Percentiles rank a stretch among this genome's conserved stretches.
Evolutionary conservation across 805 yeast species (phyloP).

Genomic region (Monosporozyma solicola): DNA sequence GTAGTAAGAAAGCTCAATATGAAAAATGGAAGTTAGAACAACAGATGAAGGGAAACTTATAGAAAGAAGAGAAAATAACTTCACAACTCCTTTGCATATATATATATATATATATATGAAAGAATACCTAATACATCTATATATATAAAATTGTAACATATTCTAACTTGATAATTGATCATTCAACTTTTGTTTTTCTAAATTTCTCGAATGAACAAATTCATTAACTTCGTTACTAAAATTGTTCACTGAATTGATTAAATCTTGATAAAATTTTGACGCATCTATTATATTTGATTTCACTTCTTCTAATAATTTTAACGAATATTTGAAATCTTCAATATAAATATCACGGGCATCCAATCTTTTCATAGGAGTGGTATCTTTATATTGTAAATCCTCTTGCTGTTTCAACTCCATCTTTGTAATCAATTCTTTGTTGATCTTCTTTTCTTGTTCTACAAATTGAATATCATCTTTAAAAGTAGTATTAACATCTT

Average conservation of each 20-base stretch:
- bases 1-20: slow-evolving; percentile 44
- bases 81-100: no score
- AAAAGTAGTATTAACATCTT: slow-evolving; percentile 37
- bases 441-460: slow-evolving; percentile 33
- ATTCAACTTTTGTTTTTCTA: slow-evolving; percentile 47
- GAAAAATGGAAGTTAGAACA: slow-evolving; percentile 34
- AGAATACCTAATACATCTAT: neutral
- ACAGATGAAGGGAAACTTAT: neutral
- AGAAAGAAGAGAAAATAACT: neutral
- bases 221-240: slow-evolving; percentile 42
- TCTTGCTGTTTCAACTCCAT: slow-evolving; percentile 26
- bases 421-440: slow-evolving; percentile 32
- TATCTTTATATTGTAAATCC: neutral
- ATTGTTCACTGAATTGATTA: slow-evolving; percentile 38
- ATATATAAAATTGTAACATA: neutral
- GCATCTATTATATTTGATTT: slow-evolving; percentile 59
- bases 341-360: slow-evolving; percentile 18
- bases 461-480: slow-evolving; percentile 42
- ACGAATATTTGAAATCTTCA: slow-evolving; percentile 19
- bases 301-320: slow-evolving; percentile 42
- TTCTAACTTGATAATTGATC: slow-evolving; percentile 4
- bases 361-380: slow-evolving; percentile 7
- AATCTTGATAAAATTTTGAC: slow-evolving; percentile 56
- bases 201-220: slow-evolving; percentile 42
- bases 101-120: neutral